Conservation (phyloP, 768 basidiomycete genomes). For the Thelephora aurantiotincta region DNA sequence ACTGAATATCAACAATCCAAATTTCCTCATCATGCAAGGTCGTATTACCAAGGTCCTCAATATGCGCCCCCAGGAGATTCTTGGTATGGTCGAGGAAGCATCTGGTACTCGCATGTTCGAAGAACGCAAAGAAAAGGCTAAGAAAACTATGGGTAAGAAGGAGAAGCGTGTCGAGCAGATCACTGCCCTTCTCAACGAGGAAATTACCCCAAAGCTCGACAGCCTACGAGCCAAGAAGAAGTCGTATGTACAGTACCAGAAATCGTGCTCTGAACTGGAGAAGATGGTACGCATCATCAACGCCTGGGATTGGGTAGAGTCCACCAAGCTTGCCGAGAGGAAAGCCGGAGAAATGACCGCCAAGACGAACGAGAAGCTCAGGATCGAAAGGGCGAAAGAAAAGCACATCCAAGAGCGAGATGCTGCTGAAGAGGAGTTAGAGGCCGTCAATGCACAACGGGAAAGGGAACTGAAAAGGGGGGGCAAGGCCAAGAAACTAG, state of each 20-base stretch:
- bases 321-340: constrained; percentile 30
- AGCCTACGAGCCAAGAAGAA: constrained; percentile 83
- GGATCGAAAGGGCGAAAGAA: constrained; percentile 31
- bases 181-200: constrained; percentile 63
- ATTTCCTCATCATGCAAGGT: constrained; percentile 99
- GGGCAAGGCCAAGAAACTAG: constrained; percentile 78
- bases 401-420: constrained; percentile 38
- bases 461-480: constrained; percentile 88
- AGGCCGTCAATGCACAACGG: constrained; percentile 54
- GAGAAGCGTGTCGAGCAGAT: constrained; percentile 92
- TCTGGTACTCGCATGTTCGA: constrained; percentile 99
- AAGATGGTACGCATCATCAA: constrained; percentile 66
- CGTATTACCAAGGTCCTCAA: constrained; percentile 98
- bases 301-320: constrained; percentile 81
- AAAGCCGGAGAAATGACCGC: constrained; percentile 43
- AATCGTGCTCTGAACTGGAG: constrained; percentile 78
- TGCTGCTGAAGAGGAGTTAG: constrained; percentile 53
- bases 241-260: constrained; percentile 81
- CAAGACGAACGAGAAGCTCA: constrained; percentile 34
- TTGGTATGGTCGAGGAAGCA: constrained; percentile 98
- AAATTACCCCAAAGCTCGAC: constrained; percentile 90
- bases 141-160: constrained; percentile 93
- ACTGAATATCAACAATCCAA: constrained; percentile 98
- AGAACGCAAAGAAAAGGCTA: constrained; percentile 92
- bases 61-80: constrained; percentile 95